Conservation (phyloP, 2,329 filamentous ascomycete genomes). For the Didymella arachidicola region DNA sequence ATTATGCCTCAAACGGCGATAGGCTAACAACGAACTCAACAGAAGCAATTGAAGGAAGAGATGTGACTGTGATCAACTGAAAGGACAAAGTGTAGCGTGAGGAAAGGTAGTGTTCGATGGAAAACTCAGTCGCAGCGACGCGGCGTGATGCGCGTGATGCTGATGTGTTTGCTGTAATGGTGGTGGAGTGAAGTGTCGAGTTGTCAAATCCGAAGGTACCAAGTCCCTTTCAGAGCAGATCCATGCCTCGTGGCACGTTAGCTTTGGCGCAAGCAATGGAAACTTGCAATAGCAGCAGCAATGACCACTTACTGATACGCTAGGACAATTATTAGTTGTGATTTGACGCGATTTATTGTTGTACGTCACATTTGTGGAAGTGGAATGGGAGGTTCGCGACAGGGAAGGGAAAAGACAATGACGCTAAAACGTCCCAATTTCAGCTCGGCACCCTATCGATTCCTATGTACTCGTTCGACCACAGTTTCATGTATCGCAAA, state of each 20-base stretch:
- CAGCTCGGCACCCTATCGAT: conserved; percentile 48
- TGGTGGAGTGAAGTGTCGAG: conserved; percentile 41
- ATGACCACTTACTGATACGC: conserved; percentile 27
- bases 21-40: not conserved
- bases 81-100: conserved; percentile 18
- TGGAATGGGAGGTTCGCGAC: conserved; percentile 42
- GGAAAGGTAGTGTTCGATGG: conserved; percentile 14
- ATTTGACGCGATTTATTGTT: conserved; percentile 21
- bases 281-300: conserved; percentile 20
- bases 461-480: conserved; percentile 36
- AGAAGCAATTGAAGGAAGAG: conserved; percentile 10
- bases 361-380: conserved; percentile 36
- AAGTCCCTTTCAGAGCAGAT: conserved; percentile 44
- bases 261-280: conserved; percentile 27
- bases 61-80: conserved; percentile 11
- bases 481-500: conserved; percentile 24
- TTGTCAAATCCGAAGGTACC: conserved; percentile 34
- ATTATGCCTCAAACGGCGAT: conserved; percentile 15
- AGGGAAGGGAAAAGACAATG: conserved; percentile 36
- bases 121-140: conserved; percentile 23
- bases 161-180: conserved; percentile 32
- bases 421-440: conserved; percentile 48
- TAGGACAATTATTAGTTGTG: conserved; percentile 19
- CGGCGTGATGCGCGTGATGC: conserved; percentile 33
- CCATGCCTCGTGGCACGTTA: conserved; percentile 48